Evolutionary conservation across 495 filamentous ascomycete genomes (phyloP).

Genomic region (Tricharina praecox): DNA sequence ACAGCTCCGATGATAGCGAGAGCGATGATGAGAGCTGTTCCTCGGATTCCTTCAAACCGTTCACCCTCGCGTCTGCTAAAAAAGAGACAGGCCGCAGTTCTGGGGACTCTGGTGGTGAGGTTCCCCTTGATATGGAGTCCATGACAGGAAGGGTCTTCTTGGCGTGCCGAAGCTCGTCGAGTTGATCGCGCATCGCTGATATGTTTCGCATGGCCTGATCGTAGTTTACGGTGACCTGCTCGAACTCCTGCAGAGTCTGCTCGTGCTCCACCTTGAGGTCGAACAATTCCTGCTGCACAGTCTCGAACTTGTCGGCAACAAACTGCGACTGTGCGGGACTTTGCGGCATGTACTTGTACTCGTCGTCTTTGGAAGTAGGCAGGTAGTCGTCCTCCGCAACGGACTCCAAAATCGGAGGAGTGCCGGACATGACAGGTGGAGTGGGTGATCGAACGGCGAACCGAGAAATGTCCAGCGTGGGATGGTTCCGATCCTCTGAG

Average conservation of each 20-base stretch:
- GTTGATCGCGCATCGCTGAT: conserved; percentile 64
- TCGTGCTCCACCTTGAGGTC: conserved; percentile 85
- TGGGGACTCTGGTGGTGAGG: conserved; percentile 39
- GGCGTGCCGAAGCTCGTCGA: conserved; percentile 64
- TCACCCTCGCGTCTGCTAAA: conserved; percentile 71
- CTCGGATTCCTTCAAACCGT: conserved; percentile 50
- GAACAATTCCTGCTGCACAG: conserved; percentile 78
- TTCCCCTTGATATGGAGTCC: conserved; percentile 27
- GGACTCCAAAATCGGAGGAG: conserved; percentile 3
- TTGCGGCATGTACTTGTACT: conserved; percentile 31
- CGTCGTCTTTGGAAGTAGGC: background rate
- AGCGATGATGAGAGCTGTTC: conserved; percentile 74
- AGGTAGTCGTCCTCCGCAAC: conserved; percentile 3
- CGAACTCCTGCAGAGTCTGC: conserved; percentile 59
- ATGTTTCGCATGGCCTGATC: conserved; percentile 71
- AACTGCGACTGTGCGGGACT: conserved; percentile 71
- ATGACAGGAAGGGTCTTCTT: conserved; percentile 31
- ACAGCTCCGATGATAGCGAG: conserved; percentile 91
- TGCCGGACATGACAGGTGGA: background rate
- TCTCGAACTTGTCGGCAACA: conserved; percentile 84
- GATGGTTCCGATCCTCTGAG: background rate
- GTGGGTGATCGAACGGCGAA: background rate
- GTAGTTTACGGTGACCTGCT: conserved; percentile 72
- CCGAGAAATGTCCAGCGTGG: background rate
- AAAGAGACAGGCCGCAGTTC: conserved; percentile 67